Evolutionary conservation across 73 alveolate species (phyloP).

Genomic region (Symbiodinium pilosum): DNA sequence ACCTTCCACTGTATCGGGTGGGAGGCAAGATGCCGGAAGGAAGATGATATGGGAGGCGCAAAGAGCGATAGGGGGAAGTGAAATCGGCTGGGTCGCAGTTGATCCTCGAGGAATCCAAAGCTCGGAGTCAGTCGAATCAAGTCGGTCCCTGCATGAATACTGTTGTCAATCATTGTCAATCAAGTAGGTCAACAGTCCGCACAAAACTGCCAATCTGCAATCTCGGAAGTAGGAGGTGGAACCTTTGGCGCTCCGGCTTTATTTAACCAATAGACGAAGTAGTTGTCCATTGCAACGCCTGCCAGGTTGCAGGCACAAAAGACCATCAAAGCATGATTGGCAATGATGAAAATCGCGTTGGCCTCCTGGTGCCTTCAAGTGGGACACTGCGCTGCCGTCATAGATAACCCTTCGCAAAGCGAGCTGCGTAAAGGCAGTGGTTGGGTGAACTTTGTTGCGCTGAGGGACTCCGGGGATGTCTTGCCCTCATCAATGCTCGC

Average conservation of each 20-base stretch:
- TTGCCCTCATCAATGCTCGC: slow-evolving; percentile 45
- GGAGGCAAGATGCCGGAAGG: too few species aligned
- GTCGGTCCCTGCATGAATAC: too few species aligned
- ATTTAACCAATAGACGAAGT: slow-evolving; percentile 61
- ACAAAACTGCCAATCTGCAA: too few species aligned
- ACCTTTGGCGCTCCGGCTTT: slow-evolving; percentile 73
- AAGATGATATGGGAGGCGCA: too few species aligned
- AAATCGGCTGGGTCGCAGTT: too few species aligned
- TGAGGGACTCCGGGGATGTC: slow-evolving; percentile 50
- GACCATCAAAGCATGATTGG: background rate
- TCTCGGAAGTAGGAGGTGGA: too few species aligned
- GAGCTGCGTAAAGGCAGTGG: background rate
- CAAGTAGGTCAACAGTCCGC: background rate
- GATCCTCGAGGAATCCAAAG: too few species aligned
- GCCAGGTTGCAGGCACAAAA: background rate
- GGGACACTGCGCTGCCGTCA: slow-evolving; percentile 51
- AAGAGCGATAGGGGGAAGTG: too few species aligned
- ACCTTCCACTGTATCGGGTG: too few species aligned
- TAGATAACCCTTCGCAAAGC: slow-evolving; percentile 31
- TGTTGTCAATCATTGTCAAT: too few species aligned
- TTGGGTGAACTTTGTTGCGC: background rate
- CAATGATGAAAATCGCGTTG: too few species aligned
- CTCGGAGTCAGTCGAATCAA: too few species aligned
- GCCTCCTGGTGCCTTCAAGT: slow-evolving; percentile 68
- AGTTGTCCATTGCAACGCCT: slow-evolving; percentile 77